Base-by-base conservation (phyloP, 768 basidiomycete genomes). In the Rhizopogon vesiculosus region DNA sequence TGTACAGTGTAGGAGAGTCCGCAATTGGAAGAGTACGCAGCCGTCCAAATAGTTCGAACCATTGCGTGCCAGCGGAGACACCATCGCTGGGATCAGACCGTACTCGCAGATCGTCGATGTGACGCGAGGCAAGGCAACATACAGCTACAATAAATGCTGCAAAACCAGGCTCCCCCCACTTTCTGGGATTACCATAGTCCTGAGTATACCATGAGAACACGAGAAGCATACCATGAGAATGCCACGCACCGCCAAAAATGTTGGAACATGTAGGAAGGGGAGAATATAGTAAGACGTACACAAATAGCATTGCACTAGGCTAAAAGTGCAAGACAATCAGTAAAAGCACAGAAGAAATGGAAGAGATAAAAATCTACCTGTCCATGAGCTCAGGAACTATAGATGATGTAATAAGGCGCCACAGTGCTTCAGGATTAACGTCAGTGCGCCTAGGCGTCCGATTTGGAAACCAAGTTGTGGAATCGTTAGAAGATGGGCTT, bases 161-260 rank as follows among this genome's bases (percentile, higher is more conserved):
- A 64, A 97, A 97, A 8, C 94, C 94, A 7, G 94, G 91, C 71
- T 95, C 93, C 49, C 87, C 91, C 93, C 94, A 96, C 76, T 94
- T 94, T 71, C 84, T 83, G 50, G 94, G 94, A 61, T 93, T 91
- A 42, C 91, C 91, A 67, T 97, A 97, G 70, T 97, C 93, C 87
- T 91, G 60, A 2, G 54, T 51, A 44, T 39, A 53, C 38, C 3
- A 50, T 56, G 52, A 66, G 61, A 61, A 70, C 53, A 45, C 18
- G 16, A 16, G 56, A 56, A 44, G 28, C 18, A 56, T 39, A 51
- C 33, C 31, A 60, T 45, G 50, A 42, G 56, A 50, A 60, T 53
- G 41, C 55, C 38, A 76, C 76, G 57, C 66, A 91, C 89, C 39
- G 85, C 78, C 43, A 94, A 77, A 71, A 95, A 96, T 5, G 88